phyloP scores from a whole-genome alignment of 2,329 filamentous ascomycete genomes.

The Aspergillus sp. region DNA sequence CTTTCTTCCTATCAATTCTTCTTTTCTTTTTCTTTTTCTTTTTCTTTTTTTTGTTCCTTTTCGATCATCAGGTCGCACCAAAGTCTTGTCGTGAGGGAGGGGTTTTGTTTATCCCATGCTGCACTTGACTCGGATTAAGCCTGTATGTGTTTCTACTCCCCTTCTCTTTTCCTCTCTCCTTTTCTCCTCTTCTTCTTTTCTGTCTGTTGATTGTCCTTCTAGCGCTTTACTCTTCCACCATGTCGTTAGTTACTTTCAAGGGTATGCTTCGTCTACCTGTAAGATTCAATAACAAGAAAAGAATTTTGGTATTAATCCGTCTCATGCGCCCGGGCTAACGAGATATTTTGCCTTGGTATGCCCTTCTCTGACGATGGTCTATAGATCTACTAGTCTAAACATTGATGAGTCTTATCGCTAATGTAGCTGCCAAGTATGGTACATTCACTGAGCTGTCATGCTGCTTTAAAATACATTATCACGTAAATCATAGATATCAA shows the following conservation, averaged over 20 bases:
- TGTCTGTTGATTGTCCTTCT: not conserved
- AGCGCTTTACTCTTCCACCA: not conserved
- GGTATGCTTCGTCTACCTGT: not conserved
- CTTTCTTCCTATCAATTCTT: too few relatives aligned
- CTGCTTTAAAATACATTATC: not conserved
- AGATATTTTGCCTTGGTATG: not conserved
- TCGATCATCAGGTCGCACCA: too few relatives aligned
- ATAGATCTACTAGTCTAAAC: not conserved
- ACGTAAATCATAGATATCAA: not conserved
- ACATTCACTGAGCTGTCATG: not conserved
- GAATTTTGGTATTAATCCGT: not conserved
- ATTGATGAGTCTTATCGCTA: not conserved
- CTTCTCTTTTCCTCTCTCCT: not conserved
- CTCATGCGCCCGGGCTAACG: not conserved
- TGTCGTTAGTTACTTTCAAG: not conserved
- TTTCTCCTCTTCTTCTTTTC: not conserved
- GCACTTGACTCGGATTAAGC: not conserved
- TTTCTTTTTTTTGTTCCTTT: not conserved
- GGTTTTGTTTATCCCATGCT: not conserved
- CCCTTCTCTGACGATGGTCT: not conserved
- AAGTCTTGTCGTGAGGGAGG: not conserved
- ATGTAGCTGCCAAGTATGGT: not conserved
- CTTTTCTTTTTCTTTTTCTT: not conserved
- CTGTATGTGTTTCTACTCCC: not conserved
- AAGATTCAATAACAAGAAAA: not conserved